phyloP scores from a whole-genome alignment of 441 rosid species.

The Rhodomyrtus psidioides region DNA sequence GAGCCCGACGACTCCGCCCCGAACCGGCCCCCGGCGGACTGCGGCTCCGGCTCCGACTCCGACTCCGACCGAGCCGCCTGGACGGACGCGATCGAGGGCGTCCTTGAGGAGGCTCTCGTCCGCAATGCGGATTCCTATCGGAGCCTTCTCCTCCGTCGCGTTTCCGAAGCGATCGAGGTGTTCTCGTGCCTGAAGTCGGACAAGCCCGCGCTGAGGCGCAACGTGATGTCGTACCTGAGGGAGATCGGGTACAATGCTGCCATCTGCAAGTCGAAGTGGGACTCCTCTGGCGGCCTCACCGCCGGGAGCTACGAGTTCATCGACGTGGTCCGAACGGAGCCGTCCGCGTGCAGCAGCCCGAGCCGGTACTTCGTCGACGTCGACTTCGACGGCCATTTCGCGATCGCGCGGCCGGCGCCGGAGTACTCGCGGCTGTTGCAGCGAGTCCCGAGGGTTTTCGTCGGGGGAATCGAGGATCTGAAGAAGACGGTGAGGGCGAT shows the following conservation, averaged over 20 bases:
- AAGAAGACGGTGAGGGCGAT: conserved; percentile 7
- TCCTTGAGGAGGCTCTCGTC: background rate
- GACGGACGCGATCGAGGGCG: conserved; percentile 18
- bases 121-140: conserved; percentile 28
- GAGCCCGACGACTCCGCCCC: conserved; percentile 14
- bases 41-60: conserved; percentile 41
- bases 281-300: conserved; percentile 35
- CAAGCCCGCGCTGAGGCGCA: conserved; percentile 30
- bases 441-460: conserved; percentile 1
- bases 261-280: conserved; percentile 69
- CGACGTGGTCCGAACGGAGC: conserved; percentile 36
- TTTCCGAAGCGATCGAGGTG: conserved; percentile 32
- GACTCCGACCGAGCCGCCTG: conserved; percentile 18
- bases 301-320: conserved; percentile 75
- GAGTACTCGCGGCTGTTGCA: background rate
- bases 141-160: conserved; percentile 31
- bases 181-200: conserved; percentile 24
- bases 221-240: conserved; percentile 43
- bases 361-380: conserved; percentile 10
- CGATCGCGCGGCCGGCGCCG: conserved; percentile 10
- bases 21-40: background rate
- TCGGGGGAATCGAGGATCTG: conserved; percentile 7
- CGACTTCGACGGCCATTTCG: conserved; percentile 14
- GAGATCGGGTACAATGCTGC: conserved; percentile 70
- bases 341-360: background rate